A percentile compares a stretch with the other conserved stretches of the same genome.
phyloP scores from a whole-genome alignment of 768 basidiomycete species.

The Phallus indusiatus region DNA sequence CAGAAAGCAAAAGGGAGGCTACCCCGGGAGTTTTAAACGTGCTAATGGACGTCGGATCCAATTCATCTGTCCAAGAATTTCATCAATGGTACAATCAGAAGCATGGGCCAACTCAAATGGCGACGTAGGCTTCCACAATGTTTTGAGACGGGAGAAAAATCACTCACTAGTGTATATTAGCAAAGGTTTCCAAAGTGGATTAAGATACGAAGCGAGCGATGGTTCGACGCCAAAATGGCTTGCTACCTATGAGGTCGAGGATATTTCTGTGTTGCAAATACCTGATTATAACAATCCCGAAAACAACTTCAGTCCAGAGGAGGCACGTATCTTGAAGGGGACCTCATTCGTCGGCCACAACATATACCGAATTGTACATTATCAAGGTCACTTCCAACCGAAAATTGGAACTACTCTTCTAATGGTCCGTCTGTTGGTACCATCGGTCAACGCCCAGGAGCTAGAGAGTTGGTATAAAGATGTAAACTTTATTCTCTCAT shows the following conservation, averaged over 20 bases:
- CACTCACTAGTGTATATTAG: conserved; percentile 6
- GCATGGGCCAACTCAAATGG: conserved; percentile 37
- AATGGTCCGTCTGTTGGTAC: conserved; percentile 18
- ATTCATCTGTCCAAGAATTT: conserved; percentile 25
- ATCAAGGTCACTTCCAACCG: neutral
- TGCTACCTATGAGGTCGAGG: conserved; percentile 29
- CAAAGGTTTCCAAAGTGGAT: conserved; percentile 25
- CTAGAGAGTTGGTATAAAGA: conserved; percentile 23
- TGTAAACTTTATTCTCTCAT: neutral
- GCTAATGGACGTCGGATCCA: conserved; percentile 12
- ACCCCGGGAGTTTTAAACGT: conserved; percentile 6
- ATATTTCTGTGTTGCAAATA: conserved; percentile 21
- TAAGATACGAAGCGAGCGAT: conserved; percentile 29
- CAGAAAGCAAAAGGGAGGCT: neutral
- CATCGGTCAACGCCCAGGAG: conserved; percentile 18
- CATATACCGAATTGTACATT: conserved; percentile 15
- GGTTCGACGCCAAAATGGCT: conserved; percentile 24
- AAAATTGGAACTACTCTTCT: conserved; percentile 17
- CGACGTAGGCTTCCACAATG: neutral
- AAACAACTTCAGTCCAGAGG: conserved; percentile 22
- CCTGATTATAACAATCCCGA: conserved; percentile 27
- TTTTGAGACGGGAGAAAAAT: too few species aligned
- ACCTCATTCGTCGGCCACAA: conserved; percentile 27
- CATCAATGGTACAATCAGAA: conserved; percentile 50
- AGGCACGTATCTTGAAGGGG: conserved; percentile 16